These are phyloP conservation scores for Sporopachydermia cereana DNA, from an alignment of 1,139 yeast genomes.

Conservation along the genomic window DNA sequence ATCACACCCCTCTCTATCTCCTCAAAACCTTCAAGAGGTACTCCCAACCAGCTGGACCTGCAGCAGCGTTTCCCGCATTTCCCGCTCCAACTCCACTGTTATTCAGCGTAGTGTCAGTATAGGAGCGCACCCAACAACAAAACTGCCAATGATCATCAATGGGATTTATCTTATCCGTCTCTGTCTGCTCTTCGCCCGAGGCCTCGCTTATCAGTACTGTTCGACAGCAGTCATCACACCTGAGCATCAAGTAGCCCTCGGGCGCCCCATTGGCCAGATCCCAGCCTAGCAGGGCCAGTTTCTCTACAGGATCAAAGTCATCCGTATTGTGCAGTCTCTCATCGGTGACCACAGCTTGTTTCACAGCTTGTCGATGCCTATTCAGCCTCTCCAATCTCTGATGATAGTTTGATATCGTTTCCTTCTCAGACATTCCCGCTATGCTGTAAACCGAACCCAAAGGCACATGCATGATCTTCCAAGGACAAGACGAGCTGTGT, in stretches of 20 bases:
- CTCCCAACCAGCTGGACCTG: too few relatives aligned
- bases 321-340: not conserved
- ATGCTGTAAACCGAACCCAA: slow-evolving; percentile 13
- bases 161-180: too few relatives aligned
- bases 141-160: slow-evolving; percentile 24
- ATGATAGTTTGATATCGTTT: slow-evolving; percentile 9
- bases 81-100: slow-evolving; percentile 9
- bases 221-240: slow-evolving; percentile 24
- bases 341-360: not conserved
- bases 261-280: slow-evolving; percentile 13
- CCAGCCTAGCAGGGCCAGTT: slow-evolving; percentile 25
- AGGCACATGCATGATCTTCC: slow-evolving; percentile 13
- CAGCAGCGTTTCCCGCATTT: too few relatives aligned
- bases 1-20: too few relatives aligned
- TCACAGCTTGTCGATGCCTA: not conserved
- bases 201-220: too few relatives aligned
- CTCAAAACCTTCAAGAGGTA: too few relatives aligned
- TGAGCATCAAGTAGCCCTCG: slow-evolving; percentile 17
- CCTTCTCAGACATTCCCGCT: slow-evolving; percentile 8
- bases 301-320: slow-evolving; percentile 7
- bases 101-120: slow-evolving; percentile 9
- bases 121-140: slow-evolving; percentile 20
- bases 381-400: slow-evolving; percentile 10
- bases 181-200: too few relatives aligned
- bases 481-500: slow-evolving; percentile 15